Percentiles rank a stretch among this genome's conserved stretches.
These are phyloP conservation scores for Dactylorhiza incarnata DNA, from an alignment of 106 monocot genomes.

Conservation along the genomic window DNA sequence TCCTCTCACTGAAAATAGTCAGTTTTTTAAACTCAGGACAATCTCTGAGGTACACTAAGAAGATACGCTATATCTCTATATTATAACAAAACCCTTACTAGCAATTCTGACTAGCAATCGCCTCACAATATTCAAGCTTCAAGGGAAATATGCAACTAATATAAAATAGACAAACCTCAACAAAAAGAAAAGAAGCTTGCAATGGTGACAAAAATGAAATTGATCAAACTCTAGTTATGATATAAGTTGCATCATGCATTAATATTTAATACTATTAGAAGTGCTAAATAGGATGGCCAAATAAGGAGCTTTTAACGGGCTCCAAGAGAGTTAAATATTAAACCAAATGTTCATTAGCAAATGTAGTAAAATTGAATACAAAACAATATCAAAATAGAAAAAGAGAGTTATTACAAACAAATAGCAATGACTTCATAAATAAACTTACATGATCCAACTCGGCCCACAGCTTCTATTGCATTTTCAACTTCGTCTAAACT, in stretches of 20 bases:
- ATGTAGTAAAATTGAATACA: neutral
- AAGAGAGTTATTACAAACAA: neutral
- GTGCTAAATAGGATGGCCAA: neutral
- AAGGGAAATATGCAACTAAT: neutral
- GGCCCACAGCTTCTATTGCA: slow-evolving; percentile 83
- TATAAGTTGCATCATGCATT: neutral
- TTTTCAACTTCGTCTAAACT: slow-evolving; percentile 71
- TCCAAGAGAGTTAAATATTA: neutral
- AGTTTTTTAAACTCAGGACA: neutral
- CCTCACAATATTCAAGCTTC: neutral
- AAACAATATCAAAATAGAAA: neutral
- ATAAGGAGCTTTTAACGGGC: neutral
- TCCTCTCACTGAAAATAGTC: too few relatives aligned
- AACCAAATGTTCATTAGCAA: neutral
- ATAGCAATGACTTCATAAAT: neutral
- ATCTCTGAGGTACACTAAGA: neutral
- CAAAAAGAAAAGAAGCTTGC: neutral
- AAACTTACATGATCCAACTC: slow-evolving; percentile 74
- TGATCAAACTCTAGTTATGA: neutral
- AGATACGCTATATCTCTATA: neutral
- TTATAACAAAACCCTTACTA: neutral
- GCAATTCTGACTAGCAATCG: neutral
- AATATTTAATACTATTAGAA: neutral
- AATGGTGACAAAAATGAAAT: neutral
- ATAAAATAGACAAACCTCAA: neutral